These are phyloP conservation scores for Podospora bellae-mahoneyi DNA, from an alignment of 495 filamentous ascomycete species.

Conservation along the genomic window DNA sequence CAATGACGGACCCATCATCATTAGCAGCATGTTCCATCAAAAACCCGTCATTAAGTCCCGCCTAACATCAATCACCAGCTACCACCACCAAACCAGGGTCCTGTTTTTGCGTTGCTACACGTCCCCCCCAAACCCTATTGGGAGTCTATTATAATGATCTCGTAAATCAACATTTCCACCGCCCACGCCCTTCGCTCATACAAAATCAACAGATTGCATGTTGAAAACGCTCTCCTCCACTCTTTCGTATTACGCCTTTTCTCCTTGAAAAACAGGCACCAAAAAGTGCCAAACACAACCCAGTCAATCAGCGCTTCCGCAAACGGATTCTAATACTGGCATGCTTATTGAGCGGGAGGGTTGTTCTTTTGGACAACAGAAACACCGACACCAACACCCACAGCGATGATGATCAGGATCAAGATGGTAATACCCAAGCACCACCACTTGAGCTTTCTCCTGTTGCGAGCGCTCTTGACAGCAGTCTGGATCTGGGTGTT, in stretches of 20 bases:
- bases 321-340: neutral
- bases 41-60: neutral
- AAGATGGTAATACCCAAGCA: slow-evolving; percentile 57
- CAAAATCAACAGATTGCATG: neutral
- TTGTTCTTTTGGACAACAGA: slow-evolving; percentile 15
- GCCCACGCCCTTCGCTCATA: neutral
- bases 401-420: slow-evolving; percentile 51
- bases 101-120: neutral
- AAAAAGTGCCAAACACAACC: neutral
- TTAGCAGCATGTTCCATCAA: neutral
- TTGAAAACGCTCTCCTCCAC: neutral
- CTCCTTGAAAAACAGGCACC: neutral
- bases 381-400: slow-evolving; percentile 46
- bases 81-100: neutral
- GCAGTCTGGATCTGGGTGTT: slow-evolving; percentile 60
- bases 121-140: neutral
- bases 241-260: neutral
- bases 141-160: neutral
- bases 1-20: neutral
- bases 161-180: neutral
- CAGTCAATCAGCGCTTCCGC: neutral
- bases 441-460: slow-evolving; percentile 70
- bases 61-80: neutral
- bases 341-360: neutral
- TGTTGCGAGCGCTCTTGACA: slow-evolving; percentile 53